Percentiles rank a stretch among this genome's conserved stretches.
Conservation (phyloP, 2,329 filamentous ascomycete species). For the Apiospora arundinis region DNA sequence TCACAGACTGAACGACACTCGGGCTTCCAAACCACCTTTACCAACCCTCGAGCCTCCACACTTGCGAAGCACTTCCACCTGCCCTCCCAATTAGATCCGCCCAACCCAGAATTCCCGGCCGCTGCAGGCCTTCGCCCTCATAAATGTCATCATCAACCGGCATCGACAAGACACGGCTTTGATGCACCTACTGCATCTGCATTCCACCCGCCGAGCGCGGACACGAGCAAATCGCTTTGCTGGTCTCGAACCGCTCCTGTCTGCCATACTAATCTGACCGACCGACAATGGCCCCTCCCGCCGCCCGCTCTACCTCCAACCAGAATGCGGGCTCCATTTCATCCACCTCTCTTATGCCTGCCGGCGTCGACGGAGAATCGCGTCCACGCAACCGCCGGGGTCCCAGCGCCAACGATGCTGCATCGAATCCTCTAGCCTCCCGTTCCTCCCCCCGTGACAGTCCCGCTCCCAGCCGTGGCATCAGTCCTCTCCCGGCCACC, state of each 20-base stretch:
- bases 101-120: not conserved
- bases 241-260: constrained; percentile 15
- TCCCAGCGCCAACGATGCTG: constrained; percentile 39
- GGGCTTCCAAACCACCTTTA: constrained; percentile 10
- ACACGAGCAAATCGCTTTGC: constrained; percentile 26
- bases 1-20: not conserved
- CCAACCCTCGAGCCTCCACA: constrained; percentile 14
- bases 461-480: constrained; percentile 49
- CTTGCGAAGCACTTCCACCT: constrained; percentile 1
- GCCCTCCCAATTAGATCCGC: constrained; percentile 1
- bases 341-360: constrained; percentile 52
- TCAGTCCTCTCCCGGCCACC: constrained; percentile 56
- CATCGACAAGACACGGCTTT: constrained; percentile 14
- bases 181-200: constrained; percentile 29
- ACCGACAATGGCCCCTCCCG: constrained; percentile 27
- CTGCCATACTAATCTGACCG: constrained; percentile 19
- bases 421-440: constrained; percentile 36
- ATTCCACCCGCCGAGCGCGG: constrained; percentile 35
- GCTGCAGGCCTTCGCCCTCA: not conserved
- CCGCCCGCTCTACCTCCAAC: constrained; percentile 36
- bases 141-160: constrained; percentile 14
- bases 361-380: constrained; percentile 49
- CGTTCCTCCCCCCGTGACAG: constrained; percentile 46
- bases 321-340: constrained; percentile 43
- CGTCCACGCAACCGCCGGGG: constrained; percentile 60